phyloP scores from a whole-genome alignment of 1,284 basidiomycete genomes.

The Marasmius tenuissimus region DNA sequence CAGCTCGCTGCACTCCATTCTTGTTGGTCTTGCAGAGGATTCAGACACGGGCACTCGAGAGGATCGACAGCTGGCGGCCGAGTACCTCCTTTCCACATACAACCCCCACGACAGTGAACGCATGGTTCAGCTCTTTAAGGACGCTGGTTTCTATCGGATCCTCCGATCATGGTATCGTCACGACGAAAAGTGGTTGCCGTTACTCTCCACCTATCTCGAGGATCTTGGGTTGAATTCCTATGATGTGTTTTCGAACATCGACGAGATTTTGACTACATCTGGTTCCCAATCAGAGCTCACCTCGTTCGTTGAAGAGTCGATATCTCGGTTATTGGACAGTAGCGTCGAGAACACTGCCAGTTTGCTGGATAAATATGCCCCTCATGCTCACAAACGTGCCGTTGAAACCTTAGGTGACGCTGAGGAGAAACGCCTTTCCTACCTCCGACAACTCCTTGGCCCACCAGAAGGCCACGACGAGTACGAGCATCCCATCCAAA shows the following conservation, averaged over 20 bases:
- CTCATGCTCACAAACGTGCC: slow-evolving; percentile 61
- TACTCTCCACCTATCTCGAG: slow-evolving; percentile 75
- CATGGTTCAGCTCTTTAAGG: slow-evolving; percentile 72
- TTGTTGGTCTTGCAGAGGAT: slow-evolving; percentile 78
- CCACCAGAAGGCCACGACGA: slow-evolving; percentile 51
- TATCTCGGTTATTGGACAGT: slow-evolving; percentile 64
- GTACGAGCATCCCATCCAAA: slow-evolving; percentile 23
- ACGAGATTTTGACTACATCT: slow-evolving; percentile 58
- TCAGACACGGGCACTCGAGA: slow-evolving; percentile 76
- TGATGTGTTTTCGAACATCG: slow-evolving; percentile 65
- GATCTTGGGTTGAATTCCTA: slow-evolving; percentile 67
- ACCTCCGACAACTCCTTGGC: slow-evolving; percentile 77
- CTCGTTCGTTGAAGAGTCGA: slow-evolving; percentile 49
- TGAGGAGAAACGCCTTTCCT: slow-evolving; percentile 68
- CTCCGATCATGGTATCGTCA: slow-evolving; percentile 78
- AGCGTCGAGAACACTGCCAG: slow-evolving; percentile 69
- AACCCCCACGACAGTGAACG: slow-evolving; percentile 77
- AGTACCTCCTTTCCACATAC: slow-evolving; percentile 93
- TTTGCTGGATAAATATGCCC: slow-evolving; percentile 73
- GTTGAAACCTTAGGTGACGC: slow-evolving; percentile 46
- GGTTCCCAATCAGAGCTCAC: slow-evolving; percentile 53
- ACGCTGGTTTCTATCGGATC: slow-evolving; percentile 90
- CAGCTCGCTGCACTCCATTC: slow-evolving; percentile 71
- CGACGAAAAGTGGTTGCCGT: slow-evolving; percentile 74
- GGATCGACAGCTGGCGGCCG: slow-evolving; percentile 93